phyloP scores from a whole-genome alignment of 352 stramenopile genomes.

The Phytophthora uliginosa region DNA sequence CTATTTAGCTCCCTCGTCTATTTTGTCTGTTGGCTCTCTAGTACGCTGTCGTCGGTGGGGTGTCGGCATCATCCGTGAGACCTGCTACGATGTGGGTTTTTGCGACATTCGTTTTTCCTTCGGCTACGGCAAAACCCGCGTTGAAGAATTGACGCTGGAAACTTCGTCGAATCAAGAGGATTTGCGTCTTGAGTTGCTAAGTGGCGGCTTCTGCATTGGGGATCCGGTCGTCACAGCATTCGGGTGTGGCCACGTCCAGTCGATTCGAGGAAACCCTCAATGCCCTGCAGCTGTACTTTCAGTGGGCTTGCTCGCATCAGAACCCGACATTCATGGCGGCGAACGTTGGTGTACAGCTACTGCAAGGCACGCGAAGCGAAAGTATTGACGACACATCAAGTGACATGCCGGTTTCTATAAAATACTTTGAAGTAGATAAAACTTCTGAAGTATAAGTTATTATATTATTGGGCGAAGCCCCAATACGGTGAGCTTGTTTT shows the following conservation, averaged over 20 bases:
- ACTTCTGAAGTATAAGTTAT: too few relatives aligned
- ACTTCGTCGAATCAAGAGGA: constrained; percentile 45
- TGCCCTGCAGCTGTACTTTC: constrained; percentile 19
- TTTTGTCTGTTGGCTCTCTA: constrained; percentile 58
- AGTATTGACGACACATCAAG: too few relatives aligned
- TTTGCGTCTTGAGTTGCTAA: constrained; percentile 34
- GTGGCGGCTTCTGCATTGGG: constrained; percentile 43
- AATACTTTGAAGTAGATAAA: too few relatives aligned
- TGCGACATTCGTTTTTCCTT: constrained; percentile 77
- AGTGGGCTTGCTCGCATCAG: constrained; percentile 31
- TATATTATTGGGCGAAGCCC: too few relatives aligned
- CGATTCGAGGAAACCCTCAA: constrained; percentile 35
- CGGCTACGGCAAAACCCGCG: constrained; percentile 66
- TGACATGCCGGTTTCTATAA: too few relatives aligned
- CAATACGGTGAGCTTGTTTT: too few relatives aligned
- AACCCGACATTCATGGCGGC: constrained; percentile 5
- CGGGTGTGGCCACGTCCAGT: constrained; percentile 59
- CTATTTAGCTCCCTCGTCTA: constrained; percentile 58
- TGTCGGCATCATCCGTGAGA: constrained; percentile 72
- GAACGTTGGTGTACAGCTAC: constrained; percentile 2
- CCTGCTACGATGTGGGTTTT: constrained; percentile 65
- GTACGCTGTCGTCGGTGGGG: constrained; percentile 65
- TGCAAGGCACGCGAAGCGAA: too few relatives aligned
- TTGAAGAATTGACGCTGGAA: constrained; percentile 56
- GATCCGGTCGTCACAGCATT: constrained; percentile 83